These are phyloP conservation scores for Microthlaspi erraticum DNA, from an alignment of 345 rosid genomes.

Conservation along the genomic window DNA sequence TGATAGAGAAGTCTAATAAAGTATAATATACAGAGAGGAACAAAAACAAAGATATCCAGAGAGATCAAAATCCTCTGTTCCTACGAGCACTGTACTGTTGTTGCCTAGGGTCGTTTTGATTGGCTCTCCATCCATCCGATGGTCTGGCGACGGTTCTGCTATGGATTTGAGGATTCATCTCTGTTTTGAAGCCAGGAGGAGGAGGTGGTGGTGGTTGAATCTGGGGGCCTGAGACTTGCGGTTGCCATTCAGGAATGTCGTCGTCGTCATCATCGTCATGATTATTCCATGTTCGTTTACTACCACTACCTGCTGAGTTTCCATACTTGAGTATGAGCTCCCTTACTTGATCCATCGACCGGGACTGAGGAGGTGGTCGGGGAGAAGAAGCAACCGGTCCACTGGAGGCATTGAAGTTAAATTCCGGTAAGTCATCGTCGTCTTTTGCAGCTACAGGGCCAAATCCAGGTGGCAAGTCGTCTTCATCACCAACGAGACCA, in stretches of 20 bases:
- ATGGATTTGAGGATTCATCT: constrained; percentile 12
- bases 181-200: constrained; percentile 2
- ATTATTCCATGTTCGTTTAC: constrained; percentile 57
- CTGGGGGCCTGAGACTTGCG: constrained; percentile 48
- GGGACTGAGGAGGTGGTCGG: constrained; percentile 24
- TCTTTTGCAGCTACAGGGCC: constrained; percentile 68
- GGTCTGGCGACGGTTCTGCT: constrained; percentile 32
- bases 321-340: constrained; percentile 90
- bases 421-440: constrained; percentile 93
- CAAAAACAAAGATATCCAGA: constrained; percentile 24
- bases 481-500: constrained; percentile 35
- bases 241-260: constrained; percentile 96
- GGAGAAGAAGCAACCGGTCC: constrained; percentile 36
- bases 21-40: constrained; percentile 21
- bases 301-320: constrained; percentile 48
- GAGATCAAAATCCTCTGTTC: constrained; percentile 60
- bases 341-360: constrained; percentile 64
- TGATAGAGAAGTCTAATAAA: constrained; percentile 16
- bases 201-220: constrained; percentile 2
- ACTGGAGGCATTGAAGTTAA: constrained; percentile 48
- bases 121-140: constrained; percentile 46
- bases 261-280: constrained; percentile 71
- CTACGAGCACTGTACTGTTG: constrained; percentile 40
- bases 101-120: constrained; percentile 23
- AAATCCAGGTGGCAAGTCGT: constrained; percentile 91